phyloP scores from a whole-genome alignment of 805 yeast species.

The Nakazawaea holstii region DNA sequence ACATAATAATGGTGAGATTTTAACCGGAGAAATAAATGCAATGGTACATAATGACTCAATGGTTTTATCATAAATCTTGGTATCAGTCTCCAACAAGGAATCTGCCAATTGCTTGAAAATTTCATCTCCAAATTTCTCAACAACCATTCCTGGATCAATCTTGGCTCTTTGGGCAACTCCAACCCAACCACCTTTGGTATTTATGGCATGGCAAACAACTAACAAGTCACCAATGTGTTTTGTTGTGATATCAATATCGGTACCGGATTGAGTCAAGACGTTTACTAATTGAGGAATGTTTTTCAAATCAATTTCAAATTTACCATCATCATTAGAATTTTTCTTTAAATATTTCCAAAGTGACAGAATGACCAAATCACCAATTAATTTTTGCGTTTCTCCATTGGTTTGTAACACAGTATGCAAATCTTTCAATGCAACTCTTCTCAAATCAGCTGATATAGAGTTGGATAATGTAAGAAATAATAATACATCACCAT shows the following conservation, averaged over 20 bases:
- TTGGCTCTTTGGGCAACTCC: conserved; percentile 56
- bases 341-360: conserved; percentile 20
- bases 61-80: conserved; percentile 47
- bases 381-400: conserved; percentile 31
- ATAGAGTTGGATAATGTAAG: conserved; percentile 37
- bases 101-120: conserved; percentile 19
- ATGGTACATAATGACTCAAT: conserved; percentile 40
- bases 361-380: conserved; percentile 37
- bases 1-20: conserved; percentile 46
- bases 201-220: conserved; percentile 38
- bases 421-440: conserved; percentile 27
- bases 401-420: conserved; percentile 19
- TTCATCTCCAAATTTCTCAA: conserved; percentile 22
- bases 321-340: conserved; percentile 13
- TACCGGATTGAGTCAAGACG: conserved; percentile 27
- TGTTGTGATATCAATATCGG: conserved; percentile 21
- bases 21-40: conserved; percentile 56
- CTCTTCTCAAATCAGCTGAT: conserved; percentile 27
- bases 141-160: conserved; percentile 60
- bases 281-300: conserved; percentile 31
- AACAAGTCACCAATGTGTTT: conserved; percentile 33
- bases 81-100: conserved; percentile 20
- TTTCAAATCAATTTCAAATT: conserved; percentile 18
- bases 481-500: conserved; percentile 47
- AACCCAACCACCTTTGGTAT: conserved; percentile 64